Base-by-base conservation (phyloP, 2,329 filamentous ascomycete species). In the Clonostachys rhizophaga region DNA sequence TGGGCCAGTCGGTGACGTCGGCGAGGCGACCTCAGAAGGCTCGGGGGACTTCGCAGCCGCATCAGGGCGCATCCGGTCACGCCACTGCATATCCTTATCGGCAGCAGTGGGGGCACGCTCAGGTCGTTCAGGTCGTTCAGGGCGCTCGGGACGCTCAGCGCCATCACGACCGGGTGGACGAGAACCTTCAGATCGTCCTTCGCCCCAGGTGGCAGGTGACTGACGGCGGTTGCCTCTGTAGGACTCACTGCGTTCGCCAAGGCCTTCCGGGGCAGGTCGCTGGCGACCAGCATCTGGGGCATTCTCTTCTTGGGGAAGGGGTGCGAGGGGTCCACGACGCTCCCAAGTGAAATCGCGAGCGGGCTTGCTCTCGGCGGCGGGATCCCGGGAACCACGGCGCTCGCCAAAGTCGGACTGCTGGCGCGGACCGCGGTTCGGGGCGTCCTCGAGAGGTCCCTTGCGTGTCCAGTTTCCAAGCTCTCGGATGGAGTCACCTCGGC, bases 21-120 rank as follows among this genome's bases (percentile, higher is more conserved):
- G 87, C 55, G 86, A 83, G 62, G 85, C 91, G 49, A 81, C 79
- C 50, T 94, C 87, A 6, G 45, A 24, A 46, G 85, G 86, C 36
- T 78, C 79, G 18, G 84, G 78, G 12, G 86, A 83, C 65, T 82
- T 81, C 43, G 68, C 70, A 4, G 76, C 65, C 35, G 77, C 69
- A 58, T 95, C 91, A n/a, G 92, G 89, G 55, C 84, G 87, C 91
- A 97, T 97, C 68, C 81, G 88, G 55, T 79, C 77, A 58, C 94
- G 87, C 94, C 94, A 99, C 69, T 95, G 85, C 70, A 84, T 95
- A 65, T 97, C 94, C 61, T 89, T 82, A 50, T 99, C 94, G 44
- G 94, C 88, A 39, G 94, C 94, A 48, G 89, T 97, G 18, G 87
- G 88, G 44, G 78, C 77, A 56, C 89, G 81, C 63, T 89, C 86